phyloP scores from a whole-genome alignment of 306 rosid genomes.

The Rubus idaeus region DNA sequence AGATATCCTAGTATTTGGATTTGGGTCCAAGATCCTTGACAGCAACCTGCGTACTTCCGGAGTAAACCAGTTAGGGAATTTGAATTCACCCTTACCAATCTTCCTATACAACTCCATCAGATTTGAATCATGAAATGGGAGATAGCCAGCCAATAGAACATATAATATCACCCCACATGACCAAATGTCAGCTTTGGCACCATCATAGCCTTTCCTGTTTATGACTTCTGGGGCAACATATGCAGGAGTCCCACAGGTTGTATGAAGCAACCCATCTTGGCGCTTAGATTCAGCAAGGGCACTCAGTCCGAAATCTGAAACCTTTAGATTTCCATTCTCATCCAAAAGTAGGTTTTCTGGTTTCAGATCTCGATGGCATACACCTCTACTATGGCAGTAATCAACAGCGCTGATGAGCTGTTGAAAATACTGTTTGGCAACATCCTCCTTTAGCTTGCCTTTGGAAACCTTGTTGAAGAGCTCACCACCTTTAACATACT shows the following conservation, averaged over 20 bases:
- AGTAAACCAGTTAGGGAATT: constrained; percentile 86
- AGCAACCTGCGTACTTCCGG: constrained; percentile 66
- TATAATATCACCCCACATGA: constrained; percentile 92
- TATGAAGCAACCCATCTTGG: constrained; percentile 94
- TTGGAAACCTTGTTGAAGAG: constrained; percentile 80
- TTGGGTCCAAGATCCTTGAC: constrained; percentile 80
- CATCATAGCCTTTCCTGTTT: constrained; percentile 84
- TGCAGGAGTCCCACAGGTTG: constrained; percentile 97
- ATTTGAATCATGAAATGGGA: constrained; percentile 86
- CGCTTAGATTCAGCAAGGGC: constrained; percentile 68
- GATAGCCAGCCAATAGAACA: constrained; percentile 89
- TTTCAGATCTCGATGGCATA: constrained; percentile 84
- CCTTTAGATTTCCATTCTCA: constrained; percentile 85
- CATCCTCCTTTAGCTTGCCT: constrained; percentile 84
- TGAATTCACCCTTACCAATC: constrained; percentile 72
- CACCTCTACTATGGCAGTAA: constrained; percentile 90
- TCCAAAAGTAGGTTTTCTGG: constrained; percentile 94
- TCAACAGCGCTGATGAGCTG: constrained; percentile 89
- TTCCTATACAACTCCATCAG: constrained; percentile 91
- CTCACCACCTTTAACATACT: constrained; percentile 89
- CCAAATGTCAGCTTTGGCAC: constrained; percentile 93
- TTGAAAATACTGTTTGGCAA: constrained; percentile 79
- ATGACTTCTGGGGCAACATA: constrained; percentile 96
- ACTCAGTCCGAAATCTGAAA: constrained; percentile 92
- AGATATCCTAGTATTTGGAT: constrained; percentile 72